These are phyloP conservation scores for Paradendryphiella salina DNA, from an alignment of 2,329 filamentous ascomycete genomes.

Conservation along the genomic window DNA sequence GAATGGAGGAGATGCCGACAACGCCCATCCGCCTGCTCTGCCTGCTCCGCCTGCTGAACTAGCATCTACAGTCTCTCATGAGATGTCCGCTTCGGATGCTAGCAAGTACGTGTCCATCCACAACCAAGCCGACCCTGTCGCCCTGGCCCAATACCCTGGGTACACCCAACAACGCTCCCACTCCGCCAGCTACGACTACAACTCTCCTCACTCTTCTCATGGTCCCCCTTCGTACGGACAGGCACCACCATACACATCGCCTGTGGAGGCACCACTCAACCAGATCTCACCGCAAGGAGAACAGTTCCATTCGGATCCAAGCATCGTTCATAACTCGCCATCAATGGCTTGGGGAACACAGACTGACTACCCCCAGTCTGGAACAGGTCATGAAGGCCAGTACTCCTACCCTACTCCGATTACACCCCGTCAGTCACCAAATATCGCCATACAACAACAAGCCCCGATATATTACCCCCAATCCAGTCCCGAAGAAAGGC, in stretches of 20 bases:
- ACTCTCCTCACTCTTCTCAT: conserved; percentile 23
- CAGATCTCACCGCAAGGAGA: conserved; percentile 18
- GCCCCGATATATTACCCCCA: conserved; percentile 38
- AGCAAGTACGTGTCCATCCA: conserved; percentile 38
- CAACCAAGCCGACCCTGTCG: conserved; percentile 23
- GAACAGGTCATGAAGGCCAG: conserved; percentile 25
- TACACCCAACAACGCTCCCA: conserved; percentile 24
- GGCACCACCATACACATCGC: conserved; percentile 16
- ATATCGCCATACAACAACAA: conserved; percentile 18
- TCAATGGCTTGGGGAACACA: conserved; percentile 27
- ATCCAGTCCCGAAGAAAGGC: conserved; percentile 10
- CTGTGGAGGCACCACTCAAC: conserved; percentile 14
- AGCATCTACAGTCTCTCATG: conserved; percentile 37
- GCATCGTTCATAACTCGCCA: conserved; percentile 19
- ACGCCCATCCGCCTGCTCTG: not conserved
- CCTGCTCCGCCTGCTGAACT: conserved; percentile 38
- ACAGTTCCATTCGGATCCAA: conserved; percentile 18
- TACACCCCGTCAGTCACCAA: conserved; percentile 19
- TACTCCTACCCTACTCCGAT: conserved; percentile 31
- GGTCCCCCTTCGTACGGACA: conserved; percentile 21
- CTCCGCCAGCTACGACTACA: conserved; percentile 25
- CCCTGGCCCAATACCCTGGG: conserved; percentile 18
- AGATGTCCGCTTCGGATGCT: conserved; percentile 31
- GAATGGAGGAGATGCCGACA: conserved; percentile 6
- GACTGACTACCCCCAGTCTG: conserved; percentile 22